Base-by-base conservation (phyloP, 1,139 yeast species). In the Blastobotrys aristatus region DNA sequence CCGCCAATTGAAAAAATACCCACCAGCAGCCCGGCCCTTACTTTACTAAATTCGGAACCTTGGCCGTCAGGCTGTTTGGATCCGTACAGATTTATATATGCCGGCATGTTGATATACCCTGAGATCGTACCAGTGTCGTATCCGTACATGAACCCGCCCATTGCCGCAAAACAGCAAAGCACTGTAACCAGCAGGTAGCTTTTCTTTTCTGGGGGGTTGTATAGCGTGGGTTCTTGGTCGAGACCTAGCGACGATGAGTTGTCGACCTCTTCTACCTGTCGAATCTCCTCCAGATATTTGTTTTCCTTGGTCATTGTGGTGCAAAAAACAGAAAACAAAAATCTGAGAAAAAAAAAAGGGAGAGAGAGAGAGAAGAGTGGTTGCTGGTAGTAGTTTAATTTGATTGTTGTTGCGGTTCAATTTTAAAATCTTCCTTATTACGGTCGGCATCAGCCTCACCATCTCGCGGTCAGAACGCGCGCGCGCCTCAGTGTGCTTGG, bases 51-150 rank as follows among this genome's bases (percentile, higher is more conserved):
- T 39, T 53, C 51, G 6, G 10, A 6, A 3, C 38, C 32, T 10
- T 35, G 49, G n/a, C 62, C 60, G 21, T 50, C 48, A 13, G 26
- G 10, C 26, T 20, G 56, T n/a, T 53, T 48, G 20, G 40, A 37
- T 20, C 80, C 80, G 56, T 82, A 84, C 54, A 77, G 70, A 30
- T 64, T 60, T 44, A 67, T 69, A 63, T 81, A 87, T 57, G 79
- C 81, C 3, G 76, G 67, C 86, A 82, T 82, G 58, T 80, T 81
- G 62, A 84, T 75, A 58, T 84, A 80, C 60, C 94, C 94, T 32
- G 78, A 71, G 53, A 77, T 77, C 47, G 79, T 76, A 59, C 82
- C 82, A 3, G 81, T 76, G 58, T 77, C 82, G 61, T 75, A 77
- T 54, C 82, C 82, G 57, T 67, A 77, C 50, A 77, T 69, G 30